A percentile compares a stretch with the other conserved stretches of the same genome.
These are phyloP conservation scores for Mrakia blollopis DNA, from an alignment of 768 basidiomycete genomes.

Conservation along the genomic window DNA sequence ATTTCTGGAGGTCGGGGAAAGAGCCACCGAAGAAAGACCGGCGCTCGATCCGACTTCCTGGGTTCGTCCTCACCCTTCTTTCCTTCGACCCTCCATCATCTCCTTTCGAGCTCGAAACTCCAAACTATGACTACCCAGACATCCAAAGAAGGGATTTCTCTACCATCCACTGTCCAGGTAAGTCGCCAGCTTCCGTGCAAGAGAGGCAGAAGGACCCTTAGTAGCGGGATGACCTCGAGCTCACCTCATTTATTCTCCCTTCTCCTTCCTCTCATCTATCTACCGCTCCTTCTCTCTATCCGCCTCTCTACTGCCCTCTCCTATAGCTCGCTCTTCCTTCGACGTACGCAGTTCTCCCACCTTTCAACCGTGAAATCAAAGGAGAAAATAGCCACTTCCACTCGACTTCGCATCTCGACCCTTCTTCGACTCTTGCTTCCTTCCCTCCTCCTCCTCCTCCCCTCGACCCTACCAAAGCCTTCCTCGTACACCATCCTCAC, in stretches of 20 bases:
- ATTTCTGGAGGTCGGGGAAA: no score
- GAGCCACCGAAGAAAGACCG: no score
- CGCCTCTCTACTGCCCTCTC: not conserved
- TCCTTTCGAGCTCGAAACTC: no score
- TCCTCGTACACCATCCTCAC: conserved; percentile 12
- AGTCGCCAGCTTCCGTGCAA: not conserved
- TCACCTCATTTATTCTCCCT: not conserved
- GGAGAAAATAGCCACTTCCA: conserved; percentile 8
- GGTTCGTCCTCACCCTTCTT: not conserved
- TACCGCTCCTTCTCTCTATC: not conserved
- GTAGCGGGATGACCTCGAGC: not conserved
- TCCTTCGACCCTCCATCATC: no score
- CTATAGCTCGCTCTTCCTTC: not conserved
- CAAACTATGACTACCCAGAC: not conserved
- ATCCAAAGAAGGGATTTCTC: not conserved
- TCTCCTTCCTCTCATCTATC: no score
- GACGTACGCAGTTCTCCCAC: not conserved
- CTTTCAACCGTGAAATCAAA: not conserved
- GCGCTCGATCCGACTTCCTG: not conserved
- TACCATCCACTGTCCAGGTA: not conserved
- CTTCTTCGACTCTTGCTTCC: not conserved
- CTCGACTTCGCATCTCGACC: not conserved
- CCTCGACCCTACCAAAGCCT: conserved; percentile 13
- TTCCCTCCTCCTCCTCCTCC: not conserved
- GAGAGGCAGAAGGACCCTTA: not conserved